Conservation (phyloP, 441 rosid species). For the Isatis lusitanica region DNA sequence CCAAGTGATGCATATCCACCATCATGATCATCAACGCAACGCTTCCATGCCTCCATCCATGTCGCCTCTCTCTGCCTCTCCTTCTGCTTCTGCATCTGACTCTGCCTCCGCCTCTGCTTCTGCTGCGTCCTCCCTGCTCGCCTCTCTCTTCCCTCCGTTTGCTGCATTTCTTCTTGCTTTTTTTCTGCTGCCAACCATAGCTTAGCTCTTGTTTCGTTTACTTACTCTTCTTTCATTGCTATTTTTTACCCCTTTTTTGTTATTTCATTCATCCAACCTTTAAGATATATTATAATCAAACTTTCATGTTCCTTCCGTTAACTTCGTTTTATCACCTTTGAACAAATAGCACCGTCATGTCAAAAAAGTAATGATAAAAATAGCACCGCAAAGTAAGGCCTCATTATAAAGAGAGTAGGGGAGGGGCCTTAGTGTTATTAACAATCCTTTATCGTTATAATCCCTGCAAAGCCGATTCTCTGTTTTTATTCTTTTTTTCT, state of each 20-base stretch:
- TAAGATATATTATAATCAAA: background rate
- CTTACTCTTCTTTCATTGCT: background rate
- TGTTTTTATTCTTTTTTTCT: too few species aligned
- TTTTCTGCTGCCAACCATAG: background rate
- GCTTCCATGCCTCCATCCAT: slow-evolving; percentile 47
- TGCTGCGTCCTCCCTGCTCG: slow-evolving; percentile 10
- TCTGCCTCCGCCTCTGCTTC: background rate
- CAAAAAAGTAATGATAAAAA: too few species aligned
- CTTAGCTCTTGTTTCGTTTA: slow-evolving; percentile 10
- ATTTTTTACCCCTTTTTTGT: background rate
- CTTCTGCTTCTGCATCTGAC: background rate
- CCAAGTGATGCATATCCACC: slow-evolving; percentile 74
- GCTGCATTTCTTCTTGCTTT: slow-evolving; percentile 13
- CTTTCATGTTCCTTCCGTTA: background rate
- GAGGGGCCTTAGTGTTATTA: too few species aligned
- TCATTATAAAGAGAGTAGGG: background rate
- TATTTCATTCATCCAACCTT: background rate
- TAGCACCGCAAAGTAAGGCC: too few species aligned
- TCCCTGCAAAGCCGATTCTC: too few species aligned
- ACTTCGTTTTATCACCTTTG: too few species aligned
- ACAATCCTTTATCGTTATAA: too few species aligned
- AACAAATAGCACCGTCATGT: too few species aligned
- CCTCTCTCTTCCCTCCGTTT: background rate
- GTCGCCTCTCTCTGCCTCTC: slow-evolving; percentile 21
- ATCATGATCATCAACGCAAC: background rate